Conservation (phyloP, 257 asterid genomes). For the Eucommia ulmoides region DNA sequence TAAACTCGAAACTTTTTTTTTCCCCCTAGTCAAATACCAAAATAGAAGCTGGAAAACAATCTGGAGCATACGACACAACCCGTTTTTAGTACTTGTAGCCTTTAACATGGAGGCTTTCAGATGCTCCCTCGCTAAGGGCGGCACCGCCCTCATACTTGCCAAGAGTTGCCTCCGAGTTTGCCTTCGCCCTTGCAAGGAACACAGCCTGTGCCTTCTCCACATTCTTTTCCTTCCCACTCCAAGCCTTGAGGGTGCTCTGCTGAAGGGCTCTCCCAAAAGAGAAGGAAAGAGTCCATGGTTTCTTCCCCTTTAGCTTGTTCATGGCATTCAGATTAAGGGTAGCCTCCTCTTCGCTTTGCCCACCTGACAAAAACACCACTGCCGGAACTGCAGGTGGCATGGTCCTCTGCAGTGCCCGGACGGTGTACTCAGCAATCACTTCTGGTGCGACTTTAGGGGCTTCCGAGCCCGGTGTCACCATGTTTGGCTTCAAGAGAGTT, state of each 20-base stretch:
- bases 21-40: too few species aligned
- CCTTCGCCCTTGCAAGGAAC: constrained; percentile 65
- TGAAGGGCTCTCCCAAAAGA: constrained; percentile 94
- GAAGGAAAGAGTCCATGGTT: constrained; percentile 80
- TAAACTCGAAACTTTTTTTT: too few species aligned
- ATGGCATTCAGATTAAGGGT: constrained; percentile 76
- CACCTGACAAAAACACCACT: constrained; percentile 85
- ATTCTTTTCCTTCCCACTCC: constrained; percentile 81
- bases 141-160: constrained; percentile 55
- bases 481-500: constrained; percentile 64
- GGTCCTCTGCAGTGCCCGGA: constrained; percentile 80
- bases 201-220: constrained; percentile 64
- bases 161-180: constrained; percentile 80
- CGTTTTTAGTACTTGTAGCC: constrained; percentile 80
- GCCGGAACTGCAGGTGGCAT: constrained; percentile 96
- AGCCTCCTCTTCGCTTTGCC: constrained; percentile 94
- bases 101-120: constrained; percentile 86
- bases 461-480: constrained; percentile 73
- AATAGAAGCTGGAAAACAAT: too few species aligned
- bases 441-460: constrained; percentile 51
- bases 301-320: constrained; percentile 69
- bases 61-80: too few species aligned
- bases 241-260: constrained; percentile 89
- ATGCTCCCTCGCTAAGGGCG: constrained; percentile 55
- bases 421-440: constrained; percentile 69